These are phyloP conservation scores for Zygosaccharomyces pseudobailii DNA, from an alignment of 1,139 yeast species.

Conservation along the genomic window DNA sequence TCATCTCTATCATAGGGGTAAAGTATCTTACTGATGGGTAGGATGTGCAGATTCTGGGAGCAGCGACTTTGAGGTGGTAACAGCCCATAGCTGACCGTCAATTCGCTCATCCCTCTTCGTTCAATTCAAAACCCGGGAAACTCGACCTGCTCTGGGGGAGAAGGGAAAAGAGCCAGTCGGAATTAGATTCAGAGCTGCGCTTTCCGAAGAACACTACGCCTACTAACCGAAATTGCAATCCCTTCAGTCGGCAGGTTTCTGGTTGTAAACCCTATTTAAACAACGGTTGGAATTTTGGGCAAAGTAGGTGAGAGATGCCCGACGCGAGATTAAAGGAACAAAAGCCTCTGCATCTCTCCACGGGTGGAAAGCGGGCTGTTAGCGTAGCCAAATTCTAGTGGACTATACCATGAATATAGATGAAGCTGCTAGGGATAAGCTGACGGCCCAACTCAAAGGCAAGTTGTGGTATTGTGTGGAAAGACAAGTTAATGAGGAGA, in stretches of 20 bases:
- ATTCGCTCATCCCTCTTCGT: slow-evolving; percentile 19
- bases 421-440: slow-evolving; percentile 9
- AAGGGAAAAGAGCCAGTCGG: not conserved
- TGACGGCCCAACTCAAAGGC: slow-evolving; percentile 46
- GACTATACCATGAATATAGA: slow-evolving; percentile 1
- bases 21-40: slow-evolving; percentile 34
- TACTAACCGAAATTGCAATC: not conserved
- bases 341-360: not conserved
- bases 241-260: not conserved
- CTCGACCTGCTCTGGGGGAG: not conserved
- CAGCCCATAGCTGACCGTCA: slow-evolving; percentile 32
- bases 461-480: slow-evolving; percentile 56
- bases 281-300: not conserved
- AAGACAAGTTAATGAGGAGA: slow-evolving; percentile 47
- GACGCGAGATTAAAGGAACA: not conserved
- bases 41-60: slow-evolving; percentile 25
- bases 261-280: not conserved
- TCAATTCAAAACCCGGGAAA: not conserved
- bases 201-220: not conserved
- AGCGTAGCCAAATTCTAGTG: not conserved
- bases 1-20: slow-evolving; percentile 28
- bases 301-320: not conserved
- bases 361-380: not conserved
- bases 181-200: not conserved
- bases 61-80: slow-evolving; percentile 25